Evolutionary conservation across 192 early-diverging fungal species (phyloP).

Genomic region (Pilaira anomala): DNA sequence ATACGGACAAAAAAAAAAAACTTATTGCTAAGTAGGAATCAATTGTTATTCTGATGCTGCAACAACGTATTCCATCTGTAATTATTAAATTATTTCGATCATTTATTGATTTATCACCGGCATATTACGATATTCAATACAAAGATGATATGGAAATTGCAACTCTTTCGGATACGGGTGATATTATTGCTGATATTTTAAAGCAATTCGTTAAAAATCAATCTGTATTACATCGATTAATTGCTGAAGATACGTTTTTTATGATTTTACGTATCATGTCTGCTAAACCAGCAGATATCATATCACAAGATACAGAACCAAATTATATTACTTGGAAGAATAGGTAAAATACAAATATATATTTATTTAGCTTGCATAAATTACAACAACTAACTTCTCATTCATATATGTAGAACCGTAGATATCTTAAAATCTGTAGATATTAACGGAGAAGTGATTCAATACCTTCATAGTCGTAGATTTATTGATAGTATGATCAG

Average conservation of each 20-base stretch:
- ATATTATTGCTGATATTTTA: constrained; percentile 36
- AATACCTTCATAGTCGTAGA: constrained; percentile 26
- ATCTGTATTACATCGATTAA: constrained; percentile 26
- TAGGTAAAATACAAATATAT: constrained; percentile 20
- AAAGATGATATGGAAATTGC: constrained; percentile 11
- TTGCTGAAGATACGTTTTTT: constrained; percentile 41
- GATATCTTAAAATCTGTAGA: constrained; percentile 17
- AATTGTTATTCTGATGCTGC: constrained; percentile 34
- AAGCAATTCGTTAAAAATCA: constrained; percentile 33
- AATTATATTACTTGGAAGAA: constrained; percentile 33
- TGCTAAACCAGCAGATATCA: constrained; percentile 16
- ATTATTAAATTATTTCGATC: constrained; percentile 39
- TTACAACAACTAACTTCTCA: constrained; percentile 19
- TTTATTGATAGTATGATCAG: constrained; percentile 15
- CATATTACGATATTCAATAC: constrained; percentile 10
- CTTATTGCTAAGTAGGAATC: constrained; percentile 22
- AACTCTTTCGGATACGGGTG: constrained; percentile 23
- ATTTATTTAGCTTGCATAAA: neutral
- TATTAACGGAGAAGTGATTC: constrained; percentile 20
- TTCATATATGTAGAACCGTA: constrained; percentile 10
- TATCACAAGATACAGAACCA: constrained; percentile 2
- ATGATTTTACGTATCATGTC: constrained; percentile 34
- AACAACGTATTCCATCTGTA: constrained; percentile 39
- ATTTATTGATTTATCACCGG: constrained; percentile 37
- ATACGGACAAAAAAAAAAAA: neutral